These are phyloP conservation scores for Colletotrichum liaoningense DNA, from an alignment of 2,329 filamentous ascomycete genomes.

Conservation along the genomic window DNA sequence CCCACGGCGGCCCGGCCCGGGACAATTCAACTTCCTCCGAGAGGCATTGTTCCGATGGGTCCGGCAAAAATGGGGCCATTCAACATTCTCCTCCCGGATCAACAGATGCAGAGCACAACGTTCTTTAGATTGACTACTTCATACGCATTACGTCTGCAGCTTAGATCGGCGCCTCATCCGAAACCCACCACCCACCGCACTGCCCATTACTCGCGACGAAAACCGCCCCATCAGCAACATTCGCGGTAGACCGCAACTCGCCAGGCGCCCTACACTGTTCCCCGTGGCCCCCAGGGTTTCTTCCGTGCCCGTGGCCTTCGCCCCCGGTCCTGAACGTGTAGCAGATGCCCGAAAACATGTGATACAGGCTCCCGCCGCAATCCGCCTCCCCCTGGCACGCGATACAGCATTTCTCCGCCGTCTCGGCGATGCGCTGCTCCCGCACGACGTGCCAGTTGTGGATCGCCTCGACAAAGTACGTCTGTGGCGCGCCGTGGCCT, in stretches of 20 bases:
- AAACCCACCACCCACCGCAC: slow-evolving; percentile 22
- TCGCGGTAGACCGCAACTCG: slow-evolving; percentile 4
- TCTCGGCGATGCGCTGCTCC: not conserved
- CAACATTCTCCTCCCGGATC: no score
- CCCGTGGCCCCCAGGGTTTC: not conserved
- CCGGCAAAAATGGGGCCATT: not conserved
- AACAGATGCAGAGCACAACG: not conserved
- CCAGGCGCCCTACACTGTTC: not conserved
- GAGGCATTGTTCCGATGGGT: not conserved
- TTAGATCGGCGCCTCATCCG: not conserved
- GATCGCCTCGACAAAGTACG: slow-evolving; percentile 22
- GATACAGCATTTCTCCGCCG: slow-evolving; percentile 18
- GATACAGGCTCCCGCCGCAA: slow-evolving; percentile 28
- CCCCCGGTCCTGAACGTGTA: slow-evolving; percentile 13
- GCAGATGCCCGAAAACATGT: not conserved
- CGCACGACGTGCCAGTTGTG: not conserved
- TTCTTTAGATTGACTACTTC: not conserved
- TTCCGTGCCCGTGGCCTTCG: no score
- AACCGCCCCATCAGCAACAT: not conserved
- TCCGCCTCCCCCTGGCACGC: slow-evolving; percentile 15
- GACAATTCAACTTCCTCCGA: not conserved
- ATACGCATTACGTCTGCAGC: not conserved
- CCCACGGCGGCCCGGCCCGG: not conserved
- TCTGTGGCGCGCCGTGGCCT: not conserved
- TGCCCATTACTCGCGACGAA: slow-evolving; percentile 28